A percentile compares a stretch with the other conserved stretches of the same genome.
These are phyloP conservation scores for Hymenoscyphus infarciens DNA, from an alignment of 2,329 filamentous ascomycete species.

Conservation along the genomic window DNA sequence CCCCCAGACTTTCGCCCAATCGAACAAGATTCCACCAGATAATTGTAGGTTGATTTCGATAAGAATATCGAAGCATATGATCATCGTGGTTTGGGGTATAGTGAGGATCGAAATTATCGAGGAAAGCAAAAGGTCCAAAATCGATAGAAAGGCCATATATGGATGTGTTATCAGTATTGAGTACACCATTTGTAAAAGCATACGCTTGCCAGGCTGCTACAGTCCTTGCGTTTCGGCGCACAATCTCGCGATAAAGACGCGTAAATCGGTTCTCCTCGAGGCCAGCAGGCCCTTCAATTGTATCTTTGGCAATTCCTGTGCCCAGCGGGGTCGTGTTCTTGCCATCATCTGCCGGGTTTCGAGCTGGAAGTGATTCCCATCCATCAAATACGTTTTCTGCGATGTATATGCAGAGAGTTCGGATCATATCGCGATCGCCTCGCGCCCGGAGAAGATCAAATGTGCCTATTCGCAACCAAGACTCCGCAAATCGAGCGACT, in stretches of 20 bases:
- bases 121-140: conserved; percentile 95
- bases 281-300: conserved; percentile 63
- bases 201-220: conserved; percentile 97
- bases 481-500: conserved; percentile 85
- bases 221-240: conserved; percentile 77
- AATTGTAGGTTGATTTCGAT: conserved; percentile 89
- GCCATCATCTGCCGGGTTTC: conserved; percentile 49
- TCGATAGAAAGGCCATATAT: conserved; percentile 86
- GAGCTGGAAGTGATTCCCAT: conserved; percentile 76
- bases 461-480: conserved; percentile 89
- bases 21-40: conserved; percentile 99
- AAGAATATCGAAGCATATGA: conserved; percentile 78
- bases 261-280: conserved; percentile 81
- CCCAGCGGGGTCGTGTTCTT: conserved; percentile 39
- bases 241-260: conserved; percentile 82
- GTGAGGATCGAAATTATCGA: conserved; percentile 90
- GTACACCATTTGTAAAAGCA: conserved; percentile 97
- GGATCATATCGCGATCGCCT: conserved; percentile 70
- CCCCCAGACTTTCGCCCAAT: conserved; percentile 82
- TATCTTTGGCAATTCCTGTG: conserved; percentile 50
- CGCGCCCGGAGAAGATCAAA: conserved; percentile 88
- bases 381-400: conserved; percentile 84
- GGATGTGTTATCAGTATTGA: conserved; percentile 98
- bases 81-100: conserved; percentile 99
- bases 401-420: conserved; percentile 74